These are phyloP conservation scores for Cladorrhinum sp. DNA, from an alignment of 2,329 filamentous ascomycete genomes.

Conservation along the genomic window DNA sequence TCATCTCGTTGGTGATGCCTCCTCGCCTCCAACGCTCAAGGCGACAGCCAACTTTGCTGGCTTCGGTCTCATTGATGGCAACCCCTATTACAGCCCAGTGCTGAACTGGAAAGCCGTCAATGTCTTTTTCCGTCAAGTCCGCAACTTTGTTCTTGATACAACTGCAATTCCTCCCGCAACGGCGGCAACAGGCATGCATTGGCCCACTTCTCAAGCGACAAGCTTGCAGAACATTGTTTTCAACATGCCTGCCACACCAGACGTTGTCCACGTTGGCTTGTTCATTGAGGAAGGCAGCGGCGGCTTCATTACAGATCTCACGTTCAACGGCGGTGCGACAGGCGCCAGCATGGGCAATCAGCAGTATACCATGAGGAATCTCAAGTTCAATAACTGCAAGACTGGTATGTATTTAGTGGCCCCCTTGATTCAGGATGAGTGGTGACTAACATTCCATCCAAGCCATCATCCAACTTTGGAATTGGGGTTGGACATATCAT, in stretches of 20 bases:
- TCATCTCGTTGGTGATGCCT: constrained; percentile 70
- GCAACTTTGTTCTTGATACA: constrained; percentile 58
- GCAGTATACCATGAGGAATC: constrained; percentile 67
- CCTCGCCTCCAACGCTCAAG: constrained; percentile 53
- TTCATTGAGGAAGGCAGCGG: constrained; percentile 50
- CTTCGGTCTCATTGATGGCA: constrained; percentile 49
- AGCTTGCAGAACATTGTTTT: constrained; percentile 58
- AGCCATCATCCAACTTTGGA: constrained; percentile 67
- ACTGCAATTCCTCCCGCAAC: constrained; percentile 49
- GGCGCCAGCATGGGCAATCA: constrained; percentile 66
- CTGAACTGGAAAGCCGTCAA: constrained; percentile 55
- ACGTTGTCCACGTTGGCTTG: constrained; percentile 55
- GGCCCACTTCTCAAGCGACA: constrained; percentile 66
- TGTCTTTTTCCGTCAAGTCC: constrained; percentile 58
- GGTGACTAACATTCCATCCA: not conserved
- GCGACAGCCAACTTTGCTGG: constrained; percentile 50
- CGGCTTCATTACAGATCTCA: constrained; percentile 51
- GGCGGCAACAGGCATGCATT: constrained; percentile 59
- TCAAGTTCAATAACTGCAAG: constrained; percentile 62
- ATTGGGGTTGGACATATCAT: constrained; percentile 71
- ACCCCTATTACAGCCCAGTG: constrained; percentile 42
- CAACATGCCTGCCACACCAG: constrained; percentile 45
- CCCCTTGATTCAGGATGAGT: not conserved
- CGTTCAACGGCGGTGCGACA: constrained; percentile 55
- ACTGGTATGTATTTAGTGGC: constrained; percentile 40